These are phyloP conservation scores for Lactifluus rugatus DNA, from an alignment of 768 basidiomycete genomes.

Conservation along the genomic window DNA sequence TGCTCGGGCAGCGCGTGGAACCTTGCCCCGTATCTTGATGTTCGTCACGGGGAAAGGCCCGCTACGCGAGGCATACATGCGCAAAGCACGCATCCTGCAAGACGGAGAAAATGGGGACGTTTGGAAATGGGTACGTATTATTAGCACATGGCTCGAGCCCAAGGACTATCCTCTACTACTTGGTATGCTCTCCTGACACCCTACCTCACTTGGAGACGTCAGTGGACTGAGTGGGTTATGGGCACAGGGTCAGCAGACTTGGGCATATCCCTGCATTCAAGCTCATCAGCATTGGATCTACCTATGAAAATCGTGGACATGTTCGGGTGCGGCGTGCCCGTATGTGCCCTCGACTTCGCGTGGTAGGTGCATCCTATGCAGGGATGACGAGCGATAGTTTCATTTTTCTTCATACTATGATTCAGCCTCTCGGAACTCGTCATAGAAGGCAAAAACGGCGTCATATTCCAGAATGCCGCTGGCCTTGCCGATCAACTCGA, in stretches of 20 bases:
- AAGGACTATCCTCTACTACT: conserved; percentile 84
- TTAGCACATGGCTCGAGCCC: conserved; percentile 81
- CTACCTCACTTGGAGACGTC: neutral
- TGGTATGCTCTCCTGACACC: conserved; percentile 34
- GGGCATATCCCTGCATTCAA: conserved; percentile 84
- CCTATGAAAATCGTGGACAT: conserved; percentile 99
- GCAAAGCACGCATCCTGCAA: conserved; percentile 48
- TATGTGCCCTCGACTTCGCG: conserved; percentile 77
- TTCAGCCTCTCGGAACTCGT: conserved; percentile 80
- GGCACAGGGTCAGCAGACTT: conserved; percentile 76
- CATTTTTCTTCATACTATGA: neutral
- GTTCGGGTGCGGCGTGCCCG: conserved; percentile 95
- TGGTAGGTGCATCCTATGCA: conserved; percentile 45
- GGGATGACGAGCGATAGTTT: neutral
- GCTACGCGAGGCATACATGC: conserved; percentile 63
- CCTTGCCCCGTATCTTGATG: conserved; percentile 68
- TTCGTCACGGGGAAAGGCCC: conserved; percentile 91
- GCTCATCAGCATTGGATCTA: conserved; percentile 82
- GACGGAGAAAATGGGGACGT: conserved; percentile 23
- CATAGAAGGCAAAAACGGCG: conserved; percentile 73
- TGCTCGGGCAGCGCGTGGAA: conserved; percentile 28
- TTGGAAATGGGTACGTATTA: conserved; percentile 73
- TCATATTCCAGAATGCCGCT: conserved; percentile 56
- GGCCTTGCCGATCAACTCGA: conserved; percentile 67
- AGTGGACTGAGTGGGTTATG: neutral